Percentiles rank a stretch among this genome's conserved stretches.
Evolutionary conservation across 2,329 filamentous ascomycete genomes (phyloP).

Genomic region (Ophiostoma sp.): DNA sequence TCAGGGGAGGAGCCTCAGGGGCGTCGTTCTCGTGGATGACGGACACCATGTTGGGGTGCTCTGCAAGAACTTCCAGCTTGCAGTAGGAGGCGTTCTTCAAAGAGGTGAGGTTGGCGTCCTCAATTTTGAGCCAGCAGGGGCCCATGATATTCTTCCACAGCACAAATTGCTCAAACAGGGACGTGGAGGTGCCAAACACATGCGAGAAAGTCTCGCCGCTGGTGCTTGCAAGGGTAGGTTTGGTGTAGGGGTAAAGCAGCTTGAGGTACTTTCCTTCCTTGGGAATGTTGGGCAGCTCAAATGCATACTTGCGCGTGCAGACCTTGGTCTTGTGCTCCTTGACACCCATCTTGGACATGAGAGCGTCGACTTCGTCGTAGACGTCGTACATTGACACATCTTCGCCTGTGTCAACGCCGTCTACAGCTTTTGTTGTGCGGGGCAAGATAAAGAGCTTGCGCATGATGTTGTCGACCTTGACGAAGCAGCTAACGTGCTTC

Average conservation of each 20-base stretch:
- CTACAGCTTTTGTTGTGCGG: constrained; percentile 53
- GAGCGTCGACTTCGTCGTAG: constrained; percentile 78
- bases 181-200: constrained; percentile 88
- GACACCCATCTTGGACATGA: constrained; percentile 85
- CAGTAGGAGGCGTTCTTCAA: constrained; percentile 94
- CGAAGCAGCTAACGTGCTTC: constrained; percentile 81
- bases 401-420: constrained; percentile 65
- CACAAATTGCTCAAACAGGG: constrained; percentile 95
- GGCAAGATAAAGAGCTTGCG: constrained; percentile 92
- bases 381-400: constrained; percentile 83
- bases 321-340: constrained; percentile 90
- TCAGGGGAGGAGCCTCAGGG: constrained; percentile 77
- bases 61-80: constrained; percentile 83
- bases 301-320: constrained; percentile 87
- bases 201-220: constrained; percentile 87
- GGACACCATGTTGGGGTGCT: constrained; percentile 70
- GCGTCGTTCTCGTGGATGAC: constrained; percentile 72
- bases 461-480: constrained; percentile 91
- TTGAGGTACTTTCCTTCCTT: constrained; percentile 90
- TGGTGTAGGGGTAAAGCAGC: constrained; percentile 90
- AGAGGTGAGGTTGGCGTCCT: constrained; percentile 73
- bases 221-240: constrained; percentile 65
- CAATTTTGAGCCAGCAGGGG: constrained; percentile 91
- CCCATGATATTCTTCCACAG: constrained; percentile 99
- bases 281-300: constrained; percentile 81